phyloP scores from a whole-genome alignment of 768 basidiomycete genomes.

The Leucosporidium scottii region DNA sequence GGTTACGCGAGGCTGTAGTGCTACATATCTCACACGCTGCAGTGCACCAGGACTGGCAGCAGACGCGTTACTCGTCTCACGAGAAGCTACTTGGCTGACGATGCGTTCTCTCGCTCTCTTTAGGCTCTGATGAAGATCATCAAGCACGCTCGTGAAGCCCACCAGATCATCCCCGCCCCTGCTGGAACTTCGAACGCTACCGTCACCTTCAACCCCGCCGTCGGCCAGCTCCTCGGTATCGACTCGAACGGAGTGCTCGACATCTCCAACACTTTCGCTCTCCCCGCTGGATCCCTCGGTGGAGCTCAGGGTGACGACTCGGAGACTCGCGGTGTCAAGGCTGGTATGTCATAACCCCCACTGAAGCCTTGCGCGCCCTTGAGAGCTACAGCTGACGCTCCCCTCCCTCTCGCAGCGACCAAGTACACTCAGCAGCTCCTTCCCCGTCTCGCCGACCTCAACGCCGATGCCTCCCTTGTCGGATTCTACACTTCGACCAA shows the following conservation, averaged over 20 bases:
- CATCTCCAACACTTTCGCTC: conserved; percentile 33
- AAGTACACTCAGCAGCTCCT: conserved; percentile 36
- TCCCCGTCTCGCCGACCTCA: conserved; percentile 35
- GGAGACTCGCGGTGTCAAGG: conserved; percentile 29
- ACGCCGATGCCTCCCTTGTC: conserved; percentile 37
- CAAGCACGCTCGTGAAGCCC: conserved; percentile 35
- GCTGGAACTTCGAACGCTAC: conserved; percentile 32
- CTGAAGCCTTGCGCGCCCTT: background rate
- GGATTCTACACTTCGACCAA: conserved; percentile 38
- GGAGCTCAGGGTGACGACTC: conserved; percentile 17
- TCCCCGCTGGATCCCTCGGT: conserved; percentile 30
- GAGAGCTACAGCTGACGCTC: too few species aligned
- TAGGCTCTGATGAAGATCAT: conserved; percentile 38
- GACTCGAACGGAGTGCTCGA: conserved; percentile 34
- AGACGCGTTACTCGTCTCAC: too few species aligned
- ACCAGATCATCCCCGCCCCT: conserved; percentile 27
- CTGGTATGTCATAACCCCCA: conserved; percentile 11
- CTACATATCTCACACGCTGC: background rate
- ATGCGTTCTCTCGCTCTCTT: background rate
- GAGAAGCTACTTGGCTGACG: background rate
- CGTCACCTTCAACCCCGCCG: conserved; percentile 32
- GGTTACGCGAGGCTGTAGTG: background rate
- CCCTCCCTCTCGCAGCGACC: conserved; percentile 11
- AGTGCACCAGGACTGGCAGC: background rate
- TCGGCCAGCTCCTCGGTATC: conserved; percentile 38